Percentiles rank a stretch among this genome's conserved stretches.
These are phyloP conservation scores for Polytrichum formosum DNA, from an alignment of 225 moss, liverwort and hornwort genomes.

Conservation along the genomic window DNA sequence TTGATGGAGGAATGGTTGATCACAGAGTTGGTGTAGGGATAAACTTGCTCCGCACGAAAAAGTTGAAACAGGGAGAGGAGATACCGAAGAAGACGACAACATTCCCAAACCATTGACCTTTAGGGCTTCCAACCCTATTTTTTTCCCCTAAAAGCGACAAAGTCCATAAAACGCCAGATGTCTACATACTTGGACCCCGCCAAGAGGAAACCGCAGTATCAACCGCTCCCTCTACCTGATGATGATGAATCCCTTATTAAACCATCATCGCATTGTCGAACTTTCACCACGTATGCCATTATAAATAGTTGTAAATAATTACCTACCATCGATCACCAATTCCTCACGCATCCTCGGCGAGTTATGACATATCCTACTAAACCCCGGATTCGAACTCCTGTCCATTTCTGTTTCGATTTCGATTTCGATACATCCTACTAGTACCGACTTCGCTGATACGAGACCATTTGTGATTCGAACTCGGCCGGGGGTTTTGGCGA, in stretches of 20 bases:
- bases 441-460: not conserved
- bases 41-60: not conserved
- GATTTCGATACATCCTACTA: not conserved
- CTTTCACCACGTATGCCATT: too few species aligned
- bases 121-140: slow-evolving; percentile 9
- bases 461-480: not conserved
- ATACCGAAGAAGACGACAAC: slow-evolving; percentile 11
- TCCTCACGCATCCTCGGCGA: too few species aligned
- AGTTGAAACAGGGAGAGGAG: not conserved
- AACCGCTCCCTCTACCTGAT: too few species aligned
- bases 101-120: not conserved
- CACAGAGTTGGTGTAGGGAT: not conserved
- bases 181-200: not conserved
- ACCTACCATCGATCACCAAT: too few species aligned
- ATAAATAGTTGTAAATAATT: too few species aligned
- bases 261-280: too few species aligned
- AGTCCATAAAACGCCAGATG: not conserved
- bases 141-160: not conserved
- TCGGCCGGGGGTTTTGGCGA: not conserved
- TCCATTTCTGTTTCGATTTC: too few species aligned
- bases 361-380: too few species aligned
- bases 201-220: too few species aligned
- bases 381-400: too few species aligned
- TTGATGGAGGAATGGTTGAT: not conserved
- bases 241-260: too few species aligned